These are phyloP conservation scores for Suzukiozyma palmioleophila DNA, from an alignment of 1,139 yeast species.

Conservation along the genomic window DNA sequence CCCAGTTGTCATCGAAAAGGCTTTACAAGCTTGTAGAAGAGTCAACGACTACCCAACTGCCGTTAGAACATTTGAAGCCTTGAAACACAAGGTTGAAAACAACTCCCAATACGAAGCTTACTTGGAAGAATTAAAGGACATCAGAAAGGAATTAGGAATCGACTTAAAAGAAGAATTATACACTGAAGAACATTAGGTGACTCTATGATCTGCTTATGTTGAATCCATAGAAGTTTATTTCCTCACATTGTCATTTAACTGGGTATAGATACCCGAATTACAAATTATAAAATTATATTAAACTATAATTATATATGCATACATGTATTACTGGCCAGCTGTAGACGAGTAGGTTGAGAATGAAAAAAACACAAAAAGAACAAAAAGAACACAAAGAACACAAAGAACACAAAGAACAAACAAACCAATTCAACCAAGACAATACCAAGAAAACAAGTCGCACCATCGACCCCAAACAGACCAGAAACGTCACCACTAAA, in stretches of 20 bases:
- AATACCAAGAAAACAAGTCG: too few species aligned
- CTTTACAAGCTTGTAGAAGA: slow-evolving; percentile 97
- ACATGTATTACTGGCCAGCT: neutral
- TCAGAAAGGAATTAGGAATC: slow-evolving; percentile 89
- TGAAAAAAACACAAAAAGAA: too few species aligned
- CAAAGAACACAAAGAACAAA: too few species aligned
- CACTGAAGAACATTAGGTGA: slow-evolving; percentile 23
- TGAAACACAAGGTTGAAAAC: slow-evolving; percentile 93
- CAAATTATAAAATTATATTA: slow-evolving; percentile 1
- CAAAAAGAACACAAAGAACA: too few species aligned
- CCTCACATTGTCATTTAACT: slow-evolving; percentile 2
- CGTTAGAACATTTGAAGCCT: slow-evolving; percentile 93
- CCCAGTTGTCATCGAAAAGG: slow-evolving; percentile 92
- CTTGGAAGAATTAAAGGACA: slow-evolving; percentile 88
- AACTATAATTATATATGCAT: slow-evolving; percentile 1
- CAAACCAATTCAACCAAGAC: too few species aligned
- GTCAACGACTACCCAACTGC: slow-evolving; percentile 99
- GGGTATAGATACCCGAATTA: slow-evolving; percentile 1
- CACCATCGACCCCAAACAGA: too few species aligned
- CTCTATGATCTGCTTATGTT: neutral
- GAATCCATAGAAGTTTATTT: slow-evolving; percentile 3
- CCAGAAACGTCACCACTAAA: too few species aligned
- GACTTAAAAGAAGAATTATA: slow-evolving; percentile 90
- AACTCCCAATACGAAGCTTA: slow-evolving; percentile 91
- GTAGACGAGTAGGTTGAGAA: neutral